These are phyloP conservation scores for Liquidambar formosana DNA, from an alignment of 164 flowering plant species.

Conservation along the genomic window DNA sequence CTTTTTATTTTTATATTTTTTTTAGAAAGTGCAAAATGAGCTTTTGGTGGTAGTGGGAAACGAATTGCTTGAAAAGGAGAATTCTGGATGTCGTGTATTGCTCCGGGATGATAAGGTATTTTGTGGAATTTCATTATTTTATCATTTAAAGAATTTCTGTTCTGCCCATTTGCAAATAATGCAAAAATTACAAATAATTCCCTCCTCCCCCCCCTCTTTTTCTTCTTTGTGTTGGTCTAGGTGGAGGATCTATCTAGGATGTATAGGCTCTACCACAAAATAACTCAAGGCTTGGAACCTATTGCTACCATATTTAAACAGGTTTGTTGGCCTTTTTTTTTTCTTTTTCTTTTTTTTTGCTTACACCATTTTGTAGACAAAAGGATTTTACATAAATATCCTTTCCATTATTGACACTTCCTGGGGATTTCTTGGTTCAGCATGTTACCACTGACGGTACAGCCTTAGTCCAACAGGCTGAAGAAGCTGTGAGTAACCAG, in stretches of 20 bases:
- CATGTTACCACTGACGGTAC: constrained; percentile 36
- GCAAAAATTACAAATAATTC: no score
- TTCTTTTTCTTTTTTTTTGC: no score
- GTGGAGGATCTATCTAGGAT: constrained; percentile 30
- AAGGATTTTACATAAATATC: background rate
- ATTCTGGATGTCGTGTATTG: constrained; percentile 53
- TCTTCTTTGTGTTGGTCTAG: background rate
- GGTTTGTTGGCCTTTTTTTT: constrained; percentile 6
- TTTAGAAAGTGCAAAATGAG: constrained; percentile 45
- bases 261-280: constrained; percentile 23
- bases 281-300: constrained; percentile 26
- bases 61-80: constrained; percentile 52
- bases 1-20: background rate
- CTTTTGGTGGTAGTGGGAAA: constrained; percentile 28
- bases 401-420: no score
- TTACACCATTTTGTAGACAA: background rate
- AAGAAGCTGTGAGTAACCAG: constrained; percentile 29
- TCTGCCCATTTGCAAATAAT: no score
- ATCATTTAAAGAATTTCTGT: background rate
- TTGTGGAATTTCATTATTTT: background rate
- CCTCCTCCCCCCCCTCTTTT: no score
- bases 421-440: constrained; percentile 8
- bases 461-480: constrained; percentile 30
- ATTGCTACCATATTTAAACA: constrained; percentile 26
- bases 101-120: constrained; percentile 55